Evolutionary conservation across 768 basidiomycete genomes (phyloP).

Genomic region (Tubosaeta sp.): DNA sequence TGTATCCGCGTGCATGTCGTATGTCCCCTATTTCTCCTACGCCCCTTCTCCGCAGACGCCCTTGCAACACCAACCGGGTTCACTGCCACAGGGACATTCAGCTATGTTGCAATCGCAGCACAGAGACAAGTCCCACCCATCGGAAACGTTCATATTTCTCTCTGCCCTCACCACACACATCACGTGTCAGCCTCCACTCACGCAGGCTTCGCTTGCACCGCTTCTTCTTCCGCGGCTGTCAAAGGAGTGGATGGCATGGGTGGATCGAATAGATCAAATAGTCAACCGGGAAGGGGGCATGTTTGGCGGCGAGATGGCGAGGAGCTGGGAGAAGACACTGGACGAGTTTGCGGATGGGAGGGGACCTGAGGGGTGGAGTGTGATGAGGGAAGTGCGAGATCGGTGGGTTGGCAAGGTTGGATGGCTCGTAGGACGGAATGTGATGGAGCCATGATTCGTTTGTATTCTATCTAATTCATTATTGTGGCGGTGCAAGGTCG

Average conservation of each 20-base stretch:
- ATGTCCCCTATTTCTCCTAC: conserved; percentile 82
- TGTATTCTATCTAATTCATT: background rate
- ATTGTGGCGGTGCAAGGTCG: background rate
- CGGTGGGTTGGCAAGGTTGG: conserved; percentile 72
- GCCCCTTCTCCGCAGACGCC: conserved; percentile 28
- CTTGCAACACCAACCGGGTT: conserved; percentile 20
- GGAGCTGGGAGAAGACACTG: conserved; percentile 63
- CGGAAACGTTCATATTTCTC: conserved; percentile 72
- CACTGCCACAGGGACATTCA: conserved; percentile 38
- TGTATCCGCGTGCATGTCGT: conserved; percentile 71
- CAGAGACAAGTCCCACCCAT: conserved; percentile 64
- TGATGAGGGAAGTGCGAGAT: conserved; percentile 49
- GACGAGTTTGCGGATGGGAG: conserved; percentile 62
- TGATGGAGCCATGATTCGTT: conserved; percentile 24
- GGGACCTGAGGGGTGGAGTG: conserved; percentile 36
- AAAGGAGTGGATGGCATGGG: conserved; percentile 79
- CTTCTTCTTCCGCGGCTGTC: conserved; percentile 59
- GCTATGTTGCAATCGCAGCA: conserved; percentile 46
- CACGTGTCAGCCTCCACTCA: conserved; percentile 61
- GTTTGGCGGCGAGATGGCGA: conserved; percentile 71
- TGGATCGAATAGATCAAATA: conserved; percentile 59
- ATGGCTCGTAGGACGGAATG: conserved; percentile 61
- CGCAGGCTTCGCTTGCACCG: conserved; percentile 54
- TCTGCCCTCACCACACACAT: conserved; percentile 65
- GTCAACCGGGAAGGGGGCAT: conserved; percentile 74